Percentiles rank a stretch among this genome's conserved stretches.
Evolutionary conservation across 2,329 filamentous ascomycete species (phyloP).

Genomic region (Nothomitra cinnamomea): DNA sequence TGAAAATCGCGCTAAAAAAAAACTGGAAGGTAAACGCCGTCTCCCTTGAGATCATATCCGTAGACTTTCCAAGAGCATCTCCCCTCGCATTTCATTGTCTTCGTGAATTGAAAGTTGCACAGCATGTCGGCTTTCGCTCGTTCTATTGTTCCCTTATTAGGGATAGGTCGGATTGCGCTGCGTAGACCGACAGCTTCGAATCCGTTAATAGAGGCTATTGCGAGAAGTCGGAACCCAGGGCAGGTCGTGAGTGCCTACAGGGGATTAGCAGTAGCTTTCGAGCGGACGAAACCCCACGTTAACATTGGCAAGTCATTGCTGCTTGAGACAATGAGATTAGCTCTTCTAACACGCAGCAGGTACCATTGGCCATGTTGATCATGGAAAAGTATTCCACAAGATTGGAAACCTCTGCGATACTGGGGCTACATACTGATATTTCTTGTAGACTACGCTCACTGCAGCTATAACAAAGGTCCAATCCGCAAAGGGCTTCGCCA

Average conservation of each 20-base stretch:
- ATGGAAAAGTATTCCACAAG: constrained; percentile 64
- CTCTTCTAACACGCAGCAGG: constrained; percentile 28
- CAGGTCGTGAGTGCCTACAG: constrained; percentile 48
- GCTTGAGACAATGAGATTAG: constrained; percentile 2
- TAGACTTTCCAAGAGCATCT: constrained; percentile 17
- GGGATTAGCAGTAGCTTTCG: constrained; percentile 48
- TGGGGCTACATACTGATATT: constrained; percentile 10
- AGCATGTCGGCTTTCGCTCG: constrained; percentile 71
- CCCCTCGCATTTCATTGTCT: constrained; percentile 11
- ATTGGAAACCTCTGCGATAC: constrained; percentile 8
- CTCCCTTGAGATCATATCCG: constrained; percentile 21
- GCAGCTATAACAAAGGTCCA: constrained; percentile 98
- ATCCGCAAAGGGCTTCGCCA: constrained; percentile 82
- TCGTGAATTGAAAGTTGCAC: constrained; percentile 17
- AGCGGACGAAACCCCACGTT: constrained; percentile 91
- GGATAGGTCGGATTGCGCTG: constrained; percentile 62
- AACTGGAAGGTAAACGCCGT: constrained; percentile 20
- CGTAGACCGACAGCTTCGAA: constrained; percentile 50
- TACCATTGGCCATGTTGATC: constrained; percentile 98
- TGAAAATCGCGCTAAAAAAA: constrained; percentile 13
- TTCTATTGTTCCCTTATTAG: constrained; percentile 61
- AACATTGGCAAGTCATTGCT: constrained; percentile 59
- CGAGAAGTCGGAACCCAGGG: constrained; percentile 39
- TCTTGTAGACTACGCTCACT: constrained; percentile 74
- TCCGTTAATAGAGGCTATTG: constrained; percentile 57